Conservation (phyloP, 495 filamentous ascomycete genomes). For the Rhizodiscina lignyota region DNA sequence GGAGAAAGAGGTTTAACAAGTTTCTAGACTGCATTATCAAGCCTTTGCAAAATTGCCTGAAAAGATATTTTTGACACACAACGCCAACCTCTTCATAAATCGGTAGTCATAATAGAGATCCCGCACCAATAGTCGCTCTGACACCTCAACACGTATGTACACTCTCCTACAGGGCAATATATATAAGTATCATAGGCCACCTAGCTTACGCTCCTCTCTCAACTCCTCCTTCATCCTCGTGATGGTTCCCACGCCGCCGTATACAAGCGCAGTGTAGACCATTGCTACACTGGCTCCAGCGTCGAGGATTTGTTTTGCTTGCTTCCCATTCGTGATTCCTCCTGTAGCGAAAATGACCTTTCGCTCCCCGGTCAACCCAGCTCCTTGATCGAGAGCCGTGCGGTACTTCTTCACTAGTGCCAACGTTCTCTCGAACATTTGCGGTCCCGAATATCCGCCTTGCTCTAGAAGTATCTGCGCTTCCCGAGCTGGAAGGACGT, state of each 20-base stretch:
- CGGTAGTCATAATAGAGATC: no score
- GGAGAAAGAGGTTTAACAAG: no score
- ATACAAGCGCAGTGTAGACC: constrained; percentile 63
- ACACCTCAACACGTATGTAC: no score
- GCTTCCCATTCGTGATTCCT: constrained; percentile 70
- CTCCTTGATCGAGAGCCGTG: constrained; percentile 41
- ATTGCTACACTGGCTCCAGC: constrained; percentile 79
- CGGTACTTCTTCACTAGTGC: constrained; percentile 65
- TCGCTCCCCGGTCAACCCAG: constrained; percentile 9
- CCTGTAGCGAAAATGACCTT: constrained; percentile 89
- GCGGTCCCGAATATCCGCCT: constrained; percentile 82
- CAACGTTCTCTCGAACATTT: constrained; percentile 63
- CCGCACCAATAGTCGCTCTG: no score
- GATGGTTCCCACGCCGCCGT: constrained; percentile 71
- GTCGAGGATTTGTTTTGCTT: constrained; percentile 62
- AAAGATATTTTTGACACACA: no score
- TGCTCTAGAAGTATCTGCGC: constrained; percentile 49
- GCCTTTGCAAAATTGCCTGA: no score
- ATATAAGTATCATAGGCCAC: no score
- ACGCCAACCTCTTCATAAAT: no score
- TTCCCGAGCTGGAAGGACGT: constrained; percentile 48
- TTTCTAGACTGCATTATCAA: no score
- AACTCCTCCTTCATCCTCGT: constrained; percentile 80
- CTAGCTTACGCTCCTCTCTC: no score
- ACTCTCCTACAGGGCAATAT: no score